Base-by-base conservation (phyloP, 2,329 filamentous ascomycete species). In the Aspergillus sp. region DNA sequence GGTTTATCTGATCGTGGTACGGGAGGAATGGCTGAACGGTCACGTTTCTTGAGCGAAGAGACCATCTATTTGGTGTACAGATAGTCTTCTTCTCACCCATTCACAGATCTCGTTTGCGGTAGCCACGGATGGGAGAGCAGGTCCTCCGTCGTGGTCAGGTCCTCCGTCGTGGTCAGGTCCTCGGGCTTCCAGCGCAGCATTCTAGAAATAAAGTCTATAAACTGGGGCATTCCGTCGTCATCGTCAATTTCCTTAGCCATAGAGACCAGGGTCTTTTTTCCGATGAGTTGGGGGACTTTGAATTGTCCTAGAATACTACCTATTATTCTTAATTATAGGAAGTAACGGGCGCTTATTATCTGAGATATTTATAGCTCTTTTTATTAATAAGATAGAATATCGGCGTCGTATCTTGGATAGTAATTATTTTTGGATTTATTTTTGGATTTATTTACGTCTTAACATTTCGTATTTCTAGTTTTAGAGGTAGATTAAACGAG, bases 221-320 rank as follows among this genome's bases (percentile, higher is more conserved):
- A 58, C 29, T 47, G 36, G 42, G 21, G n/a, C 23, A 45, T 49
- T 52, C 32, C 45, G 32, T 45, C 48, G 19, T 45, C 36, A 46
- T 48, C 43, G 6, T 52, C 43, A 25, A 55, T 54, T 32, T 54
- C 46, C 19, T 45, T 13, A 46, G 46, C 42, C 45, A 56, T 52
- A 7, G 48, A 49, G 1, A 48, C 25, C 43, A 52, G 50, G 42
- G 49, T 53, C 29, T 52, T 49, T 43, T 47, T 45, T 34, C 10
- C 19, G 10, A 58, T 36, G 11, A 56, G 48, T 19, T 52, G 45
- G 7, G 53, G 43, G 38, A 32, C 47, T 46, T 52, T 56, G 48
- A 58, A 56, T 53, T 56, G 14, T 40, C 42, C 53, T 58, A 47
- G n/a, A n/a, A n/a, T n/a, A n/a, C n/a, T n/a, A n/a, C n/a, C n/a